Base-by-base conservation (phyloP, 23 red algal species). In the Gracilaria domingensis region DNA sequence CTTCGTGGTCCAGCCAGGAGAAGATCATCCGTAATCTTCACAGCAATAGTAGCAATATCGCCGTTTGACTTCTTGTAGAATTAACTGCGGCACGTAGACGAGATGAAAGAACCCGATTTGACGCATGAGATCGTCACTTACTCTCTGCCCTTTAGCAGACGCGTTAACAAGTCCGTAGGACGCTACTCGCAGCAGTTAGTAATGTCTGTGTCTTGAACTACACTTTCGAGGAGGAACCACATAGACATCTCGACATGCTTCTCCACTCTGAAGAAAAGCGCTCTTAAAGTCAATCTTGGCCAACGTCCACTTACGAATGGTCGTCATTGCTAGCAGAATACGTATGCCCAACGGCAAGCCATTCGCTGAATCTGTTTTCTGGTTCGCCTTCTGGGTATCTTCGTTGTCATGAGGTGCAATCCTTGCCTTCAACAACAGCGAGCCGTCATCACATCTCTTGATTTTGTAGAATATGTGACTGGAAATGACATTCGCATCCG, bases 141-240 rank as follows among this genome's bases (percentile, higher is more conserved):
- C 18, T 8, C 35, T 17, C 47, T 88, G 32, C 84, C 84, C 74
- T 32, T 88, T 88, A 20, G 65, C 84, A 12, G 13, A 36, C 18
- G 62, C 84, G 66, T 88, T 88, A 14, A 54, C 65, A 21, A 88
- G 84, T 26, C 84, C 64, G 58, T 88, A 88, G 23, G 39, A 20
- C 7, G 84, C 60, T 6, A 35, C 34, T 59, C 26, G 34, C 7
- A 88, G 48, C 14, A 88, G 64, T 2, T 4, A 88, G 11, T 37
- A 64, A 35, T 75, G 84, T 0, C 24, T 23, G 21, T 42, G 9
- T 29, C 66, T n/a, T 11, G 45, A 75, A 12, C 39, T 75, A n/a
- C 84, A 69, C 4, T 88, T 66, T 0, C 48, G n/a, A 9, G 66
- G 65, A 18, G 84, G 66, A 0, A 1, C 2, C 37, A 88, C 29